These are phyloP conservation scores for Didymella keratinophila DNA, from an alignment of 2,329 filamentous ascomycete species.

Conservation along the genomic window DNA sequence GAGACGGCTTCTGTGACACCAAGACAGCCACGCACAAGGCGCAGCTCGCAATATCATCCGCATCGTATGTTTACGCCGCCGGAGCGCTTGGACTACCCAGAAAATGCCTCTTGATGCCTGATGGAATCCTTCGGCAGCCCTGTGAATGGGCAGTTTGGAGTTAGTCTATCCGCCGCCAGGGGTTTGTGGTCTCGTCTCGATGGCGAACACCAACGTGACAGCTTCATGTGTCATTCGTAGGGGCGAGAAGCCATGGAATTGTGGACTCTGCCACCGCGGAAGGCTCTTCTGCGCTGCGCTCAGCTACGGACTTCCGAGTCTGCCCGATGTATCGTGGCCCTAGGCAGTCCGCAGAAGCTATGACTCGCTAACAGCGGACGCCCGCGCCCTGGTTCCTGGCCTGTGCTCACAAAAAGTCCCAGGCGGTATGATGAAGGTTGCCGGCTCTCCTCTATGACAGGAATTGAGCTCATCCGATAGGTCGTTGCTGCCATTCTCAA, in stretches of 20 bases:
- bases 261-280: constrained; percentile 15
- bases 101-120: constrained; percentile 25
- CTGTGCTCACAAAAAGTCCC: constrained; percentile 20
- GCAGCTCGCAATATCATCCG: constrained; percentile 11
- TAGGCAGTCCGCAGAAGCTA: constrained; percentile 13
- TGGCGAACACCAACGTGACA: constrained; percentile 8
- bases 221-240: constrained; percentile 22
- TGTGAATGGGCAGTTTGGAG: constrained; percentile 16
- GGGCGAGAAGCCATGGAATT: constrained; percentile 24
- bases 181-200: constrained; percentile 22
- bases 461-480: constrained; percentile 39
- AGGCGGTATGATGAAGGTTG: constrained; percentile 23
- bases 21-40: constrained; percentile 8
- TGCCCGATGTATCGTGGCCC: constrained; percentile 19
- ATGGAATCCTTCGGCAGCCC: constrained; percentile 19
- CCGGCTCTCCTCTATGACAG: constrained; percentile 20
- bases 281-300: constrained; percentile 1
- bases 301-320: constrained; percentile 11
- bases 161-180: constrained; percentile 20
- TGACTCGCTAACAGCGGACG: constrained; percentile 22
- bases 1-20: constrained; percentile 9
- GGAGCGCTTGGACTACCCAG: constrained; percentile 13
- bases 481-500: constrained; percentile 26
- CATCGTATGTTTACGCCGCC: constrained; percentile 21
- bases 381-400: constrained; percentile 5